Evolutionary conservation across 768 basidiomycete genomes (phyloP), one percentile per base, ranked within the genome.

Genomic region (Astraeus odoratus): DNA sequence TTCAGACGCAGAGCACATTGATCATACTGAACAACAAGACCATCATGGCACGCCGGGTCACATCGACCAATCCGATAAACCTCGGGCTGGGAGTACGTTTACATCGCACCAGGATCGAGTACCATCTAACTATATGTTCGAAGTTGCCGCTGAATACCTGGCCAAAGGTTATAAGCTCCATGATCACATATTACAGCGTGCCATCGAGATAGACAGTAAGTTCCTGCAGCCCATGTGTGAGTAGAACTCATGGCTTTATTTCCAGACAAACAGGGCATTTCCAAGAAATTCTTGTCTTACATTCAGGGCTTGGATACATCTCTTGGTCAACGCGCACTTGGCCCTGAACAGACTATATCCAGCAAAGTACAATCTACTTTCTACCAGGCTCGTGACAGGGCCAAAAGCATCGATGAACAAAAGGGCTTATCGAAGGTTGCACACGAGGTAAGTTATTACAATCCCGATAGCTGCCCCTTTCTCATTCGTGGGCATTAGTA

Each of bases 101-200:
- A 15, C 1, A 16, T 29, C 12, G 12, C 10, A 18, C 27, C 15
- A 13, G 13, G 34, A 9, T 19, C 10, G 24, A 24, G 44, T 25
- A 8, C 25, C 41, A 20, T 16, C 27, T 46, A 56, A 16, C 31
- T 20, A 27, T 13, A 4, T 33, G 3, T 23, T 50, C 46, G 49
- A 59, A 80, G 90, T 96, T 57, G 86, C 87, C 22, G 94, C 95
- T 23, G 95, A 97, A 63, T 91, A 94, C 64, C 77, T 99, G 36
- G 91, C 95, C 1, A 81, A 78, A 57, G 96, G 95, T 1, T 97
- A 98, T 67, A 57, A 58, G 41, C 75, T 98, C 22, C 80, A 81
- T 15, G 94, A 98, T 59, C 59, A 72, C 39, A 76, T 93, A 53
- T 72, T 98, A 37, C 73, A 85, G 53, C 76, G 76, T 39, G 85